Base-by-base conservation (phyloP, 805 yeast genomes). In the Starmerella riodocensis region DNA sequence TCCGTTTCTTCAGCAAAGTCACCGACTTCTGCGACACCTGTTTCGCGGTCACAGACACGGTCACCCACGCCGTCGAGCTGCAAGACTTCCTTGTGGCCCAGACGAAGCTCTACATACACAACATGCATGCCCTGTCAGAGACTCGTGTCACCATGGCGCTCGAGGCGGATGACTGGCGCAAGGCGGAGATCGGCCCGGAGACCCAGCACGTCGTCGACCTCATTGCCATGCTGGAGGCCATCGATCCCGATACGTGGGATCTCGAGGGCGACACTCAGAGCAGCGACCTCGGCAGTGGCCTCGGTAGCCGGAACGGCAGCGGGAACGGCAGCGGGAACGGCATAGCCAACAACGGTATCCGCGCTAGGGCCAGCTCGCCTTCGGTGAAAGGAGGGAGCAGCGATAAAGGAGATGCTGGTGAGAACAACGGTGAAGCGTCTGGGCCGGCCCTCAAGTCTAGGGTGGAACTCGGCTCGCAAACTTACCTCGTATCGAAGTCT, bases 91-190 rank as follows among this genome's bases (percentile, higher is more conserved):
- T 85, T 13, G 71, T 68, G n/a, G 66, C 69, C 24, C 94, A 82
- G 46, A 67, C 78, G 4, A 73, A 68, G 43, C 67, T 70, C 39
- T 85, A 73, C 54, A 60, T 73, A 27, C 63, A 63, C 23, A 63
- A 73, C 24, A 69, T 70, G 49, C 85, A 79, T 47, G 65, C 66
- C 34, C 63, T 63, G 13, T 64, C 70, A 20, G 55, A 73, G 37
- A 68, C 66, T 40, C 55, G 57, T 4, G 58, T 82, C 21, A 62
- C 69, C 5, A 53, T 53, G 4, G 61, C 65, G 14, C 63, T 81
- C 40, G 86, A 80, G 36, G 62, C 63, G 34, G 97, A 86, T 48
- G 62, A 62, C 18, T 88, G 97, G 97, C 73, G 71, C 42, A 93
- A 86, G 38, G 71, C 69, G 16, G 70, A 71, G n/a, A 70, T 76